phyloP scores from a whole-genome alignment of 257 asterid species.

The Solanum acaule region DNA sequence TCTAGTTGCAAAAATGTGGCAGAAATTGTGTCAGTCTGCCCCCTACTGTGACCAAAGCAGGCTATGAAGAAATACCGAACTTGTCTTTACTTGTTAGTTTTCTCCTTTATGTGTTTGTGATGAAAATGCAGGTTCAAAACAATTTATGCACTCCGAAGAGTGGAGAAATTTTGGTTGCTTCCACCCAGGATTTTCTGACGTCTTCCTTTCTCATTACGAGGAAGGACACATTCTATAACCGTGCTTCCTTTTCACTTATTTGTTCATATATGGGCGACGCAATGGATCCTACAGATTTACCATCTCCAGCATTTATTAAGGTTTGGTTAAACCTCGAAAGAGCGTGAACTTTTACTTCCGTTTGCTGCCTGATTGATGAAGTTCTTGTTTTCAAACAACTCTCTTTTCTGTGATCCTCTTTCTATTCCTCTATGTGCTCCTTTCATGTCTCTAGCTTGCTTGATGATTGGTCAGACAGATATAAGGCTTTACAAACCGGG shows the following conservation, averaged over 20 bases:
- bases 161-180: slow-evolving; percentile 99
- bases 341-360: neutral
- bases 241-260: slow-evolving; percentile 81
- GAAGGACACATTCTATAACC: slow-evolving; percentile 93
- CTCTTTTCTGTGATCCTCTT: neutral
- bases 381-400: neutral
- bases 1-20: neutral
- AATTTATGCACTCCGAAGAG: slow-evolving; percentile 97
- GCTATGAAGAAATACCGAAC: neutral
- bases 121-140: slow-evolving; percentile 83
- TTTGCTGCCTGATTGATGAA: neutral
- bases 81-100: neutral
- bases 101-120: neutral
- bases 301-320: slow-evolving; percentile 80
- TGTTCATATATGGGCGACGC: slow-evolving; percentile 88
- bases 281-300: slow-evolving; percentile 85
- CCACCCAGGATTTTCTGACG: slow-evolving; percentile 96
- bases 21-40: neutral
- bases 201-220: slow-evolving; percentile 91
- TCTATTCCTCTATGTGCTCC: neutral
- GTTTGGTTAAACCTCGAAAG: slow-evolving; percentile 27
- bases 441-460: neutral
- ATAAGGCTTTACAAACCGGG: neutral
- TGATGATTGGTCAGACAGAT: neutral
- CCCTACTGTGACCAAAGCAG: neutral